Evolutionary conservation across 2,329 filamentous ascomycete species (phyloP), one percentile per base, ranked within the genome.

Genomic region (Aureobasidium subglaciale): DNA sequence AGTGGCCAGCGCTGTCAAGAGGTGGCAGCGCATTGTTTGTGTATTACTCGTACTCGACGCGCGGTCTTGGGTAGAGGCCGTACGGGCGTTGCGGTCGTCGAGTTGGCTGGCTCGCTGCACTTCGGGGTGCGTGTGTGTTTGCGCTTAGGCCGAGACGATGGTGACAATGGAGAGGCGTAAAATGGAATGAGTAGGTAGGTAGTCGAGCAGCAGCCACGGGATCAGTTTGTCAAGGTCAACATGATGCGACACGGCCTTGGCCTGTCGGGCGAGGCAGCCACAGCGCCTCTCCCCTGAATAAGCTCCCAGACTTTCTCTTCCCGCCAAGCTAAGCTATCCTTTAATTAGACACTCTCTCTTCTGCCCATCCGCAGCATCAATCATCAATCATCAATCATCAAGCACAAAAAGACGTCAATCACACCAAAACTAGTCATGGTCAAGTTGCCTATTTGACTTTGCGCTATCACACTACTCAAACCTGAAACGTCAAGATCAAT

Each of bases 401-500:
- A n/a, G n/a, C n/a, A n/a, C n/a, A n/a, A n/a, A n/a, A n/a, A n/a
- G n/a, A n/a, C n/a, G n/a, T n/a, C n/a, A 5, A 4, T 9, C 15
- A 5, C 4, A 16, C 2, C 15, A 18, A 42, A 1, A n/a, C 40
- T 27, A 16, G n/a, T 24, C 6, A 35, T 11, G 20, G 24, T 7
- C 15, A 25, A 13, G 30, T 15, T 16, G 8, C 30, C 30, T 13
- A 18, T 48, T 8, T 6, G 6, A 35, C 6, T 16, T 18, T 35
- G 16, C 42, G 34, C 43, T 35, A 35, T 48, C 11, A 48, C 29
- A 34, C 11, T 30, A 48, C 30, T 24, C 42, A 35, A 10, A 46
- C 10, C 11, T 5, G 5, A 30, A 9, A 40, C 16, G 16, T 25
- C 16, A 9, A 2, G 9, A 43, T 67, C 61, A 68, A 61, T 69